Base-by-base conservation (phyloP, 176 grass and related monocot genomes). In the Carex myosuroides region DNA sequence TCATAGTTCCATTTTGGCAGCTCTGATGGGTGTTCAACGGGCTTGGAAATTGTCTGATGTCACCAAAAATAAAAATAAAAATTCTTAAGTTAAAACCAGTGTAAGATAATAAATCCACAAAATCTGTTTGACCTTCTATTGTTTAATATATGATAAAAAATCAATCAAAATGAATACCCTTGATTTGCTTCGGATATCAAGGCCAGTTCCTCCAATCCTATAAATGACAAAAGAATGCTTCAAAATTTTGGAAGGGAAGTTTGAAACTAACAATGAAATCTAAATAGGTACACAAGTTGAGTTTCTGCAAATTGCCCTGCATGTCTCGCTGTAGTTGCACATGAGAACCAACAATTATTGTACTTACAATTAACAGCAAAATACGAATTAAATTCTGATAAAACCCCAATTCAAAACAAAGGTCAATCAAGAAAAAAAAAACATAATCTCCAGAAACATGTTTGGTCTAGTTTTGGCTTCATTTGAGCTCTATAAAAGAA, bases 1-100 rank as follows among this genome's bases (percentile, higher is more conserved):
- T 99, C 97, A 2, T 95, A 99, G 66, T 99, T 99, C 97, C 97
- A 99, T 81, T 94, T 99, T 2, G 97, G 93, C 41, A 99, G 87
- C 75, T 99, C 97, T 0, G 88, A 99, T 5, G 97, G 91, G 87
- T 92, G 88, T 90, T 96, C 93, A 67, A 99, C 97, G 20, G 91
- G 93, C 39, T 79, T 92, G 0, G 90, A 79, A 64, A 99, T 48
- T 6, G 97, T 99, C 97, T 99, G 85, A 56, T 79, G 17, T 63
- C 44, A 60, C 21, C 60, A 84, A 64, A 71, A 68, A 60, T 26
- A 29, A 52, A 64, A 78, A 60, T 56, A 48, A 20, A 42, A 58
- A 7, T 42, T 35, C n/a, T 22, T 26, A 48, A 66, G n/a, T 77
- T 16, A 8, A 61, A 13, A 11, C 79, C 44, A 2, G 12, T 52